phyloP scores from a whole-genome alignment of 331 rosid species.

The Acacia pycnantha region DNA sequence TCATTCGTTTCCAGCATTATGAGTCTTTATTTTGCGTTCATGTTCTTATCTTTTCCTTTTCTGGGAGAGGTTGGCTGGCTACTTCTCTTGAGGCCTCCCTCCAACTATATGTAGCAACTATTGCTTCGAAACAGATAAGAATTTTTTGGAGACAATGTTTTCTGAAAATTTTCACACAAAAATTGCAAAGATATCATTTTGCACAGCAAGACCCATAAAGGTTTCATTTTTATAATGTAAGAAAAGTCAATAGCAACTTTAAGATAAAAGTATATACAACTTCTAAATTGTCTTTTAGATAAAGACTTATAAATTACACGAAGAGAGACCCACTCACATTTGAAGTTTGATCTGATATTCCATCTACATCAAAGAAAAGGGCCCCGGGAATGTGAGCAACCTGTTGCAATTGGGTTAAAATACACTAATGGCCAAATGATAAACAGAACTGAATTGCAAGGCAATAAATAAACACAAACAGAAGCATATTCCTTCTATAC shows the following conservation, averaged over 20 bases:
- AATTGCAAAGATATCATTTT: conserved; percentile 7
- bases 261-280: neutral
- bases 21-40: neutral
- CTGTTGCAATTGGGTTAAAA: conserved; percentile 43
- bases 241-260: conserved; percentile 1
- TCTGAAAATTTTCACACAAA: neutral
- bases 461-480: neutral
- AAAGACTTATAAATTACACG: neutral
- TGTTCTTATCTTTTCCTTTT: neutral
- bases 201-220: neutral
- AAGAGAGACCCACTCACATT: conserved; percentile 51
- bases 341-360: conserved; percentile 77
- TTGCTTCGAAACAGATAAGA: neutral
- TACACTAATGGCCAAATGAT: conserved; percentile 16
- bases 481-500: conserved; percentile 9
- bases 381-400: conserved; percentile 99
- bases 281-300: neutral
- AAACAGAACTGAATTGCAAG: conserved; percentile 7
- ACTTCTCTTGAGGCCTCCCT: neutral
- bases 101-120: neutral
- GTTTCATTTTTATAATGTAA: neutral
- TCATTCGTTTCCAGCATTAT: neutral
- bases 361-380: conserved; percentile 95
- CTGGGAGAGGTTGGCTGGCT: neutral
- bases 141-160: neutral